These are phyloP conservation scores for Thalassia testudinum DNA, from an alignment of 116 monocot genomes.

Conservation along the genomic window DNA sequence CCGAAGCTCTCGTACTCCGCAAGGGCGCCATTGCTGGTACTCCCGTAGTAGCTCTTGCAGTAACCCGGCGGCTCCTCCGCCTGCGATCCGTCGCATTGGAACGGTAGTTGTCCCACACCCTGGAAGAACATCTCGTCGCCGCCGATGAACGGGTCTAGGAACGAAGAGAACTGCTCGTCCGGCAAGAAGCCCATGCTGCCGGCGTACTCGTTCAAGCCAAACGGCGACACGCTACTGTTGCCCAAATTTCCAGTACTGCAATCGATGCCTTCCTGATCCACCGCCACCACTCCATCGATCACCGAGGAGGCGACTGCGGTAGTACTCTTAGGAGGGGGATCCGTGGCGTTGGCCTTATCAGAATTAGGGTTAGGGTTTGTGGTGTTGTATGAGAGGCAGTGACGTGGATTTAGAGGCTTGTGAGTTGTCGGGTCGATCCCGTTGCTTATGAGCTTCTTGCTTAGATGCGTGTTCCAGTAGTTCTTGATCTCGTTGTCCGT, in stretches of 20 bases:
- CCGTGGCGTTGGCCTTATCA: not conserved
- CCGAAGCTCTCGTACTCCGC: not conserved
- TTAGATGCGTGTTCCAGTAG: conserved; percentile 26
- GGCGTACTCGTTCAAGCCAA: not conserved
- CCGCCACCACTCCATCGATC: not conserved
- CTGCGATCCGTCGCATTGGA: not conserved
- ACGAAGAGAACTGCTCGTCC: conserved; percentile 7
- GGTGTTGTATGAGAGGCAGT: not conserved
- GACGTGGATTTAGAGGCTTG: conserved; percentile 9
- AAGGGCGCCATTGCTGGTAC: not conserved
- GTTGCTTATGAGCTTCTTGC: conserved; percentile 23
- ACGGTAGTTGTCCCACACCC: too few species aligned
- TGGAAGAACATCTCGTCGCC: conserved; percentile 6
- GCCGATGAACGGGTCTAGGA: conserved; percentile 5
- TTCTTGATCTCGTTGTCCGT: conserved; percentile 32
- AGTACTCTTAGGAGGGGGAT: not conserved
- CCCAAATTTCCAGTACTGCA: not conserved
- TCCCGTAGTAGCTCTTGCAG: not conserved
- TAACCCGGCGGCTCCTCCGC: not conserved
- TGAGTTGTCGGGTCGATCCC: conserved; percentile 24
- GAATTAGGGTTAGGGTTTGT: conserved; percentile 4
- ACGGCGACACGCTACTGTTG: too few species aligned
- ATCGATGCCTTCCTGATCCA: not conserved
- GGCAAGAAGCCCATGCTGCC: not conserved
- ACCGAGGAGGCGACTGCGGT: not conserved